These are phyloP conservation scores for Pseudisothecium myosuroides DNA, from an alignment of 225 moss, liverwort and hornwort species.

Conservation along the genomic window DNA sequence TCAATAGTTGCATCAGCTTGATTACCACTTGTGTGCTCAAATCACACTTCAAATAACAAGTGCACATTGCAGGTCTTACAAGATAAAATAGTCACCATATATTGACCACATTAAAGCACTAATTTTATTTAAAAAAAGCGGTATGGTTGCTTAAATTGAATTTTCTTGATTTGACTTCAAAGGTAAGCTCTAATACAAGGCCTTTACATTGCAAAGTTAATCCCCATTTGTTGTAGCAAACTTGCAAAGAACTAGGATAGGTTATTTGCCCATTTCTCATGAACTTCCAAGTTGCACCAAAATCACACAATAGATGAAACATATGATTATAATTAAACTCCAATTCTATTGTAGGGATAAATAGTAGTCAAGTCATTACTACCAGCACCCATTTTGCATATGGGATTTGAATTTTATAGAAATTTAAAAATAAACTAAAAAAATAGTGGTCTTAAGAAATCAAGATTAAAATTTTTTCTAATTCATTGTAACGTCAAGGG, in stretches of 20 bases:
- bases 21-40: neutral
- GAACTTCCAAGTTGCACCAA: neutral
- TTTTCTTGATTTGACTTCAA: neutral
- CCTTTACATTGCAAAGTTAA: no score
- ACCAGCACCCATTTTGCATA: neutral
- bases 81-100: no score
- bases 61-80: rapidly evolving
- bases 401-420: no score
- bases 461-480: rapidly evolving
- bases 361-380: no score
- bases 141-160: rapidly evolving
- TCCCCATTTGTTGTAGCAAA: neutral
- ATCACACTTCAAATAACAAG: neutral
- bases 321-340: neutral
- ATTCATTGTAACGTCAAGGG: neutral
- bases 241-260: neutral
- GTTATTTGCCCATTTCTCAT: no score
- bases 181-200: neutral
- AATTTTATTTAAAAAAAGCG: rapidly evolving
- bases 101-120: neutral
- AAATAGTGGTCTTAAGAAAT: no score
- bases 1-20: neutral
- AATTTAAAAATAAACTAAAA: no score
- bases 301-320: rapidly evolving
- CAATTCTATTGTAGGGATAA: neutral